Conservation (phyloP, 306 rosid genomes). For the Citrullus colocynthis region DNA sequence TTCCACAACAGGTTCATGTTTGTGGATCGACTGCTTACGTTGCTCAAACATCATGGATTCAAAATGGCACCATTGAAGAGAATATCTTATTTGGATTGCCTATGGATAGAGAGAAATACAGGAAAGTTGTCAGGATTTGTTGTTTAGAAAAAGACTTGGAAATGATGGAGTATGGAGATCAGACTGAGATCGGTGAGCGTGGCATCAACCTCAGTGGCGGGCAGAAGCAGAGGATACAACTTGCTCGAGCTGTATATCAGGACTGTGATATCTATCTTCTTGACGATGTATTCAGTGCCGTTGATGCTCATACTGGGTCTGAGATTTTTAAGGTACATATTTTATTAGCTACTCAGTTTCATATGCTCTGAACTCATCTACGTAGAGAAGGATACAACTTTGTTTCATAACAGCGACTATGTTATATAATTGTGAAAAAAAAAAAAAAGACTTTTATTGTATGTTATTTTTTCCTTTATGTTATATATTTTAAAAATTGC, state of each 20-base stretch:
- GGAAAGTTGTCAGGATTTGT: conserved; percentile 54
- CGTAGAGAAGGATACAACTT: not conserved
- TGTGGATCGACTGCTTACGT: conserved; percentile 64
- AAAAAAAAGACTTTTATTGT: not conserved
- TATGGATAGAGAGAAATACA: conserved; percentile 37
- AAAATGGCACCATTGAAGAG: conserved; percentile 66
- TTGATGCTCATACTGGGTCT: conserved; percentile 81
- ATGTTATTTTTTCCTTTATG: not conserved
- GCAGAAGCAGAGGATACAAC: conserved; percentile 81
- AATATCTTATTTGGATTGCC: conserved; percentile 68
- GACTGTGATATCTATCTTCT: conserved; percentile 75
- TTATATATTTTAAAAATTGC: not conserved
- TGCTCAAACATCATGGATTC: conserved; percentile 93
- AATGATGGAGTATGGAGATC: conserved; percentile 54
- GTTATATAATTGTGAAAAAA: not conserved
- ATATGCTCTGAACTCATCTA: not conserved
- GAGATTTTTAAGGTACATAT: conserved; percentile 59
- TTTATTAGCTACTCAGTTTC: not conserved
- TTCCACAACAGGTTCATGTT: conserved; percentile 15
- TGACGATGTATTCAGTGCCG: conserved; percentile 94
- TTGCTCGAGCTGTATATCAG: conserved; percentile 77
- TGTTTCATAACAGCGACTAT: not conserved
- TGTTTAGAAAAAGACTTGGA: conserved; percentile 62
- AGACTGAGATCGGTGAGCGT: conserved; percentile 68
- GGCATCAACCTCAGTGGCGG: conserved; percentile 95